phyloP scores from a whole-genome alignment of 2,329 filamentous ascomycete genomes.

The Zasmidium citrigriseum region DNA sequence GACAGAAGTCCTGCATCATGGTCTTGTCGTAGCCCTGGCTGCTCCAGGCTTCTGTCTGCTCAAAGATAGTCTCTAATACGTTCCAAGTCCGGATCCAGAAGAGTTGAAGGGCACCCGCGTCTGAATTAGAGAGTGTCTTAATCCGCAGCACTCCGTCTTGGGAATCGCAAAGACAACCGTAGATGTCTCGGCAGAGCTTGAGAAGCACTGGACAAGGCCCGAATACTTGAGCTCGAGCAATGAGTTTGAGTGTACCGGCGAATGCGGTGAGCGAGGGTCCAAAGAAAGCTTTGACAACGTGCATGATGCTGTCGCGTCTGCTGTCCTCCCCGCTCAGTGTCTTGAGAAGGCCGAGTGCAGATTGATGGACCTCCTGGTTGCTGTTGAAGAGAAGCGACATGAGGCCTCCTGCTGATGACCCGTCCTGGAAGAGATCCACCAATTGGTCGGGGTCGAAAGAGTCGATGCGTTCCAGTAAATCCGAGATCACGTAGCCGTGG shows the following conservation, averaged over 20 bases:
- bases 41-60: slow-evolving; percentile 82
- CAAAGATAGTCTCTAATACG: slow-evolving; percentile 76
- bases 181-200: slow-evolving; percentile 61
- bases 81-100: slow-evolving; percentile 89
- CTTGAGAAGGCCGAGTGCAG: slow-evolving; percentile 80
- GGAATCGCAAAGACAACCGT: slow-evolving; percentile 65
- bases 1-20: slow-evolving; percentile 87
- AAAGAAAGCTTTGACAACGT: slow-evolving; percentile 60
- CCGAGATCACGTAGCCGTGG: slow-evolving; percentile 65
- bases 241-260: slow-evolving; percentile 56
- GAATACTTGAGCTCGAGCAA: slow-evolving; percentile 60
- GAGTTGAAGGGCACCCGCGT: slow-evolving; percentile 66
- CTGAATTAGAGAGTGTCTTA: slow-evolving; percentile 55
- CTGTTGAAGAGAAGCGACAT: slow-evolving; percentile 81
- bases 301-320: slow-evolving; percentile 61
- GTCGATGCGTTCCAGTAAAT: slow-evolving; percentile 75
- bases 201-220: slow-evolving; percentile 62
- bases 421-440: slow-evolving; percentile 67
- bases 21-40: slow-evolving; percentile 67
- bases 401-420: slow-evolving; percentile 69
- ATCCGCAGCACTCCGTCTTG: slow-evolving; percentile 64
- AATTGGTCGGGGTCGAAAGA: slow-evolving; percentile 73
- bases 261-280: slow-evolving; percentile 58
- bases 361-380: slow-evolving; percentile 75
- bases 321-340: slow-evolving; percentile 71